Base-by-base conservation (phyloP, 208 protist genomes). In the Crithidia brevicula region DNA sequence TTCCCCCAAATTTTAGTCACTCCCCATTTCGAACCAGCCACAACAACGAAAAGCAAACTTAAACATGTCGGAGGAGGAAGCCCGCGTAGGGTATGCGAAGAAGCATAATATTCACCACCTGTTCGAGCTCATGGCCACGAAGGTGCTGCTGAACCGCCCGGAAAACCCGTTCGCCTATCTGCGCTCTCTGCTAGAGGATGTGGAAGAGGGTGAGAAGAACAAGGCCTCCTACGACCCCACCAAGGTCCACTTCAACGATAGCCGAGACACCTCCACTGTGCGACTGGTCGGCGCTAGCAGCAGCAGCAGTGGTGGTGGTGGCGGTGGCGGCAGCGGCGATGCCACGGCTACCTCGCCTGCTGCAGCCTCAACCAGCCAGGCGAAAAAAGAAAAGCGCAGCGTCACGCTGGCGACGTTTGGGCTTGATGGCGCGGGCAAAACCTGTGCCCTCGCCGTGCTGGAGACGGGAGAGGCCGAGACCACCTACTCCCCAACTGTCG, bases 361-460 rank as follows among this genome's bases (percentile, higher is more conserved):
- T 52, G 40, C 33, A 9, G 34, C 46, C 25, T 22, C 53, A 0
- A 31, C 54, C 18, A 56, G 53, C n/a, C n/a, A 52, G 11, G 25
- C 15, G 38, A 56, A 42, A 22, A 65, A 67, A 46, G 40, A 53
- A 33, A 66, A 53, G 57, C 67, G 23, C 59, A 91, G 78, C 51
- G 84, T 97, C 27, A 95, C 93, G 1, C 51, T 97, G 18, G 93
- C 82, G 13, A 89, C 85, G 50, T 96, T 97, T 67, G 94, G 94
- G 50, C 50, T 98, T 46, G 87, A 95, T 54, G 89, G 92, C 61
- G 94, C 94, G 1, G 99, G 99, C 30, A 99, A 99, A 82, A 99
- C 98, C 13, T 99, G 98, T 11, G 91, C 99, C 22, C 77, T 99
- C n/a, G 99, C 99, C 43, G 86, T 93, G 27, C 90, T 99, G 62